phyloP scores from a whole-genome alignment of 2,329 filamentous ascomycete genomes.

The Colletotrichum graminicola region DNA sequence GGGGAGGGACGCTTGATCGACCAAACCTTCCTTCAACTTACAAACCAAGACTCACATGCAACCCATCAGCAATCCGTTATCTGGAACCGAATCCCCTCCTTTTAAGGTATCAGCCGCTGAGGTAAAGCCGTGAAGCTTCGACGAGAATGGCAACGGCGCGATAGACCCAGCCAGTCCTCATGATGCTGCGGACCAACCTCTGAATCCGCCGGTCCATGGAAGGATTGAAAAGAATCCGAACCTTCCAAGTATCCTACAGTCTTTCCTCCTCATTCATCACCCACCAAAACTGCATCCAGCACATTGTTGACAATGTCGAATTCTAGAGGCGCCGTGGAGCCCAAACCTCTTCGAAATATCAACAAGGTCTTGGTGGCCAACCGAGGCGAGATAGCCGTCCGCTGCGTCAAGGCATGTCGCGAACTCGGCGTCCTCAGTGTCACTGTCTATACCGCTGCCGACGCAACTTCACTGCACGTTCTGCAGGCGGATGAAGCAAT shows the following conservation, averaged over 20 bases:
- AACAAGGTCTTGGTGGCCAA: constrained; percentile 66
- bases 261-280: not conserved
- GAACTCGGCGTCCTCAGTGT: constrained; percentile 63
- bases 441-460: constrained; percentile 69
- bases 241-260: not conserved
- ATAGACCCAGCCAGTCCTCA: not conserved
- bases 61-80: constrained; percentile 1
- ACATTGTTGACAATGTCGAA: not conserved
- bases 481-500: constrained; percentile 67
- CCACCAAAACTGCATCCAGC: too few species aligned
- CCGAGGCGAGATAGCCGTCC: constrained; percentile 68
- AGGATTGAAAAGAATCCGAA: not conserved
- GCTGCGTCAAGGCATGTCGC: constrained; percentile 61
- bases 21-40: constrained; percentile 7
- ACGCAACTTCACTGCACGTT: constrained; percentile 65
- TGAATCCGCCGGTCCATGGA: not conserved
- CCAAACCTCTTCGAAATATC: constrained; percentile 6
- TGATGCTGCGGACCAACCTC: not conserved
- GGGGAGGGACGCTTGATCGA: not conserved
- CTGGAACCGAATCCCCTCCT: not conserved
- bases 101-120: not conserved
- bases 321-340: not conserved
- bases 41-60: constrained; percentile 3
- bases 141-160: not conserved
- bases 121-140: not conserved